Evolutionary conservation across 345 rosid species (phyloP), one percentile per base, ranked within the genome.

Genomic region (Combretum micranthum): DNA sequence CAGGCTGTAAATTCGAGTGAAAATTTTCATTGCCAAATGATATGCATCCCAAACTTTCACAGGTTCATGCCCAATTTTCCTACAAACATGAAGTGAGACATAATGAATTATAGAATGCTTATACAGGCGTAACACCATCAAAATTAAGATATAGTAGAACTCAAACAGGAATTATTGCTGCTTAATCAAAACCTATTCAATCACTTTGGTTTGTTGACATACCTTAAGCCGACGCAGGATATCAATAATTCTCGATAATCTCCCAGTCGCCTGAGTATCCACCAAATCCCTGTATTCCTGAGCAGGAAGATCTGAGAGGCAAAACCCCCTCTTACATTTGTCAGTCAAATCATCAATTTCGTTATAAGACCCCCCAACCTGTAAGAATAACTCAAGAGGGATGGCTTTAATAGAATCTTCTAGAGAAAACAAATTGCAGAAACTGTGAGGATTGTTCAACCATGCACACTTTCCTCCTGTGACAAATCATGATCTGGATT

Each of bases 221-320:
- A 92, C 98, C 97, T 88, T 86, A 71, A 92, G 68, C 22, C 91
- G 83, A 57, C 83, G 81, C 52, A 92, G 79, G 69, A 92, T 81
- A 70, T 92, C 85, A 64, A 88, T 77, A 65, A 88, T 71, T 75
- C 62, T 47, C 20, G 98, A 92, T 46, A 92, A 75, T 69, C 95
- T 88, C 57, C 79, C 88, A 55, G 89, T 92, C 60, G 98, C 97
- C 61, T 42, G 82, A 53, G 84, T 83, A 75, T 83, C 87, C 98
- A 88, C 77, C 59, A 92, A 72, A 68, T 61, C 62, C 75, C 72
- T 85, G 64, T 86, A 85, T 66, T 88, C 94, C 63, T 80, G 77
- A 55, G 39, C 61, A 56, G 86, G 68, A 71, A 92, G 89, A 86
- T 88, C 91, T 52, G 74, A 71, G 60, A 92, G 91, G 62, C 78